phyloP scores from a whole-genome alignment of 768 basidiomycete species.

The Boletus barrowsii region DNA sequence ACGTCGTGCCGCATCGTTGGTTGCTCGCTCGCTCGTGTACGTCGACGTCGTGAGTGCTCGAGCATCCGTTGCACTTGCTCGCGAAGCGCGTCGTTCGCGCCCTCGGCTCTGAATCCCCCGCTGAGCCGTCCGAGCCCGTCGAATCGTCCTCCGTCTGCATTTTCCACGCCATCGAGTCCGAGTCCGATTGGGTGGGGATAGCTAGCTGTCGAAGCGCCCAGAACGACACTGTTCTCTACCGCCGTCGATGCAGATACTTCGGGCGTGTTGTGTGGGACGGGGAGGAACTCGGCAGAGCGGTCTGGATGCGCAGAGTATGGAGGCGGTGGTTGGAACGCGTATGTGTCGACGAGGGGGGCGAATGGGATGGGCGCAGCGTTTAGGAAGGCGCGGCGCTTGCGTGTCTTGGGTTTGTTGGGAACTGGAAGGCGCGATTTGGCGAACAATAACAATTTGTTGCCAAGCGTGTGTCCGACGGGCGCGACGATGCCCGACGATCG shows the following conservation, averaged over 20 bases:
- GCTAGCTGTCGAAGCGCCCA: not conserved
- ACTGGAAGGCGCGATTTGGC: conserved; percentile 27
- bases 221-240: not conserved
- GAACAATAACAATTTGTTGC: conserved; percentile 16
- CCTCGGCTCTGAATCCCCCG: conserved; percentile 20
- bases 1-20: conserved; percentile 26
- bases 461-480: conserved; percentile 12
- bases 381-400: conserved; percentile 12
- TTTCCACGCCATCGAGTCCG: conserved; percentile 27
- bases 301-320: conserved; percentile 16
- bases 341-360: conserved; percentile 27
- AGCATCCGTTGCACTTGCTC: conserved; percentile 22
- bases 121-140: conserved; percentile 30
- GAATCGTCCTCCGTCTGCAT: conserved; percentile 22
- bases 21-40: conserved; percentile 12
- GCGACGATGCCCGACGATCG: conserved; percentile 1
- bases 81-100: conserved; percentile 12
- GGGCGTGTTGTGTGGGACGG: conserved; percentile 30
- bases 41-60: conserved; percentile 20
- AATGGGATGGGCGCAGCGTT: conserved; percentile 20
- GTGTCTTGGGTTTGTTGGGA: conserved; percentile 14
- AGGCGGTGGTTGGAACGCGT: conserved; percentile 26
- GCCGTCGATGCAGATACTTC: not conserved
- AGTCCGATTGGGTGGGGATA: conserved; percentile 17
- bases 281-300: conserved; percentile 10